Evolutionary conservation across 352 stramenopile genomes (phyloP).

Genomic region (Blastocystis sp.): DNA sequence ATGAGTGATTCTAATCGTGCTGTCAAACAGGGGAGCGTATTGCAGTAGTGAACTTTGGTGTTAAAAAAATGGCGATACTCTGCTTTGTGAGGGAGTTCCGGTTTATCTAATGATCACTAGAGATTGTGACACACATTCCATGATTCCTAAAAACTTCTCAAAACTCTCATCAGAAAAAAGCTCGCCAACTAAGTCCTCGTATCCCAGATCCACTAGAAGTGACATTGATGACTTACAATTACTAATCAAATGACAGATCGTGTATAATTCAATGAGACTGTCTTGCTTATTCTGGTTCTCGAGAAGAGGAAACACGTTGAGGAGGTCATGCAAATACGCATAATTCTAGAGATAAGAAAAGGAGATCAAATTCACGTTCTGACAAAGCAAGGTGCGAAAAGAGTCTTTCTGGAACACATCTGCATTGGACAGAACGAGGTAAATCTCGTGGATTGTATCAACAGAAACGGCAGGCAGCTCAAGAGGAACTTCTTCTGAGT

Average conservation of each 20-base stretch:
- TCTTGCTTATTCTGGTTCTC: neutral
- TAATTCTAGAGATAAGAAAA: neutral
- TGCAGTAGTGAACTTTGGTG: neutral
- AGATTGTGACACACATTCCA: neutral
- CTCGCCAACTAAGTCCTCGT: slow-evolving; percentile 28
- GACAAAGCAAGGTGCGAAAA: neutral
- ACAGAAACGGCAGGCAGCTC: neutral
- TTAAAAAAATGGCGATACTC: slow-evolving; percentile 27
- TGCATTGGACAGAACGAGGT: neutral
- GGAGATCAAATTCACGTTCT: neutral
- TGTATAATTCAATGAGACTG: neutral
- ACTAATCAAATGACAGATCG: slow-evolving; percentile 1
- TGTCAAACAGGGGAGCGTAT: neutral
- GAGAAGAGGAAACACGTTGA: slow-evolving; percentile 8
- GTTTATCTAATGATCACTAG: neutral
- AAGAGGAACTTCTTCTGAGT: neutral
- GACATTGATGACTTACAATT: no score
- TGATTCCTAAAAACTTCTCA: slow-evolving; percentile 12
- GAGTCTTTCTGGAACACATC: slow-evolving; percentile 30
- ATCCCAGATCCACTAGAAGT: slow-evolving; percentile 30
- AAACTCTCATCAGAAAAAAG: slow-evolving; percentile 11
- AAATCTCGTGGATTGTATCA: slow-evolving; percentile 4
- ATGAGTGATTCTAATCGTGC: neutral
- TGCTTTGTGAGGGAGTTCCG: neutral
- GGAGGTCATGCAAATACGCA: neutral